phyloP scores from a whole-genome alignment of 2,329 filamentous ascomycete genomes.

The Aspergillus sergii region DNA sequence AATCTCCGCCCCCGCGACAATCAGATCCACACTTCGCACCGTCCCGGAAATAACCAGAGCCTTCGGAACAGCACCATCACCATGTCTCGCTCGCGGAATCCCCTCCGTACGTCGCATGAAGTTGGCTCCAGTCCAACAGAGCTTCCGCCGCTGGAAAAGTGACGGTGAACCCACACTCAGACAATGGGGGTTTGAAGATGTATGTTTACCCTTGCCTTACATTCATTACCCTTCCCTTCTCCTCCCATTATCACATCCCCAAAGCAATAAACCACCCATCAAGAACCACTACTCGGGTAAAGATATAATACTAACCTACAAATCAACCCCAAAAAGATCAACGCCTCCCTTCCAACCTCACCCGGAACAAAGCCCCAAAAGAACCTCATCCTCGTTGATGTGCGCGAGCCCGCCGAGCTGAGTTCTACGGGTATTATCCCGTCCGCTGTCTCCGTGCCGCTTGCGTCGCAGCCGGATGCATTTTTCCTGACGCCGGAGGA shows the following conservation, averaged over 20 bases:
- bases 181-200: slow-evolving; percentile 41
- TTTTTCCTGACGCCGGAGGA: slow-evolving; percentile 76
- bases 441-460: slow-evolving; percentile 77
- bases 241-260: background rate
- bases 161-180: slow-evolving; percentile 14
- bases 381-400: slow-evolving; percentile 45
- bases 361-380: slow-evolving; percentile 26
- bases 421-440: slow-evolving; percentile 65
- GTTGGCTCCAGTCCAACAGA: background rate
- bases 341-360: slow-evolving; percentile 28
- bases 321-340: slow-evolving; percentile 31
- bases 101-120: background rate
- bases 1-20: background rate
- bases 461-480: slow-evolving; percentile 75
- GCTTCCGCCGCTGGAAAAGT: slow-evolving; percentile 1
- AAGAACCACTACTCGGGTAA: no score
- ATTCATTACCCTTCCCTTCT: background rate
- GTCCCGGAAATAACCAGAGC: background rate
- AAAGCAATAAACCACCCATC: background rate
- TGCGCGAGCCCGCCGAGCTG: slow-evolving; percentile 53
- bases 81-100: background rate
- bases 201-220: slow-evolving; percentile 19
- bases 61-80: background rate
- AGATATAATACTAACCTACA: background rate
- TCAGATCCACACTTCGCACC: background rate